These are phyloP conservation scores for Nakazawaea siamensis DNA, from an alignment of 805 yeast genomes.

Conservation along the genomic window DNA sequence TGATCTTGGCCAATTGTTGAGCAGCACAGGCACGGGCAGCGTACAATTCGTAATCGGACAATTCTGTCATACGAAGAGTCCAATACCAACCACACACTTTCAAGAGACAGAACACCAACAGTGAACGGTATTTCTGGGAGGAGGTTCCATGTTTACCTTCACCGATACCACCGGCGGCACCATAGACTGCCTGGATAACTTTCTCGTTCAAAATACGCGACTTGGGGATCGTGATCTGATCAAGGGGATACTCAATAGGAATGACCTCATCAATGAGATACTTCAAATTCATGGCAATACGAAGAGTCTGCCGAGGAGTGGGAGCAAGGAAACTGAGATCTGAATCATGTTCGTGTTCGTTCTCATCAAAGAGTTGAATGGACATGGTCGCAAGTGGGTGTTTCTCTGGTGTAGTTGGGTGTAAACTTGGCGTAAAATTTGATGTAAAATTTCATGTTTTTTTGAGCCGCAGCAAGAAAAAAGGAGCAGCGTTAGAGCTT, in stretches of 20 bases:
- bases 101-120: constrained; percentile 60
- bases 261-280: constrained; percentile 61
- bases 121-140: constrained; percentile 56
- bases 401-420: neutral
- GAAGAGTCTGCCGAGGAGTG: constrained; percentile 55
- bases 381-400: neutral
- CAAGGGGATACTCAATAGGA: constrained; percentile 52
- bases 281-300: constrained; percentile 70
- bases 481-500: too few species aligned
- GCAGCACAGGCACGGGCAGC: constrained; percentile 59
- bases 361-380: neutral
- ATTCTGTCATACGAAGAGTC: constrained; percentile 46
- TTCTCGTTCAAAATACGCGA: constrained; percentile 51
- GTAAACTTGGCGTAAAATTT: too few species aligned
- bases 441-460: too few species aligned
- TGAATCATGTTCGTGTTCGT: constrained; percentile 4
- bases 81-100: constrained; percentile 77
- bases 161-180: constrained; percentile 79
- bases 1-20: constrained; percentile 58
- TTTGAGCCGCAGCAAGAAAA: too few species aligned
- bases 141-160: constrained; percentile 45
- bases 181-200: constrained; percentile 51
- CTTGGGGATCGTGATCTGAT: constrained; percentile 42
- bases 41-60: constrained; percentile 62
- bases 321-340: constrained; percentile 31